Evolutionary conservation across 1,284 basidiomycete genomes (phyloP).

Genomic region (Leccinum fallax): DNA sequence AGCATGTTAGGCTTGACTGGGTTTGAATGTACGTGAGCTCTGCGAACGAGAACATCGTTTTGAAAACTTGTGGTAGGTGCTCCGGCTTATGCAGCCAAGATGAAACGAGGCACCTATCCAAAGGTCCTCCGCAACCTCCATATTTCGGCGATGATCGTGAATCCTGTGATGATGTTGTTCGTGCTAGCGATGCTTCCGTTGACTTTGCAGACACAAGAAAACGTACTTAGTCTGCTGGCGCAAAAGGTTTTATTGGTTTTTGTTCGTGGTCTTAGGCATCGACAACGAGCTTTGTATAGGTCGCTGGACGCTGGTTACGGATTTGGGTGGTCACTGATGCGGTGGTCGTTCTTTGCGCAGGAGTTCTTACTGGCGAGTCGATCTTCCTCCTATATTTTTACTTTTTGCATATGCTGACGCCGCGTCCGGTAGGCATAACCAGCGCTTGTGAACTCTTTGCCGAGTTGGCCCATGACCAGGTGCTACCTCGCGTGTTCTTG

Average conservation of each 20-base stretch:
- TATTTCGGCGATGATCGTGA: slow-evolving; percentile 55
- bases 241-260: slow-evolving; percentile 41
- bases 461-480: slow-evolving; percentile 58
- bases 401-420: slow-evolving; percentile 3
- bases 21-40: slow-evolving; percentile 55
- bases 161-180: slow-evolving; percentile 55
- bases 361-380: slow-evolving; percentile 61
- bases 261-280: neutral
- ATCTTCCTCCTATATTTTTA: neutral
- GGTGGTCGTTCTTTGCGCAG: slow-evolving; percentile 65
- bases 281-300: slow-evolving; percentile 31
- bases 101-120: slow-evolving; percentile 56
- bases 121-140: slow-evolving; percentile 67
- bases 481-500: slow-evolving; percentile 59
- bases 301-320: slow-evolving; percentile 60
- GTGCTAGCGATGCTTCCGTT: slow-evolving; percentile 61
- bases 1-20: slow-evolving; percentile 73
- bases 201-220: slow-evolving; percentile 50
- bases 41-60: neutral
- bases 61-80: slow-evolving; percentile 43
- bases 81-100: slow-evolving; percentile 64
- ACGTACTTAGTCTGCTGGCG: slow-evolving; percentile 63
- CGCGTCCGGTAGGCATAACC: slow-evolving; percentile 46
- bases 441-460: slow-evolving; percentile 62
- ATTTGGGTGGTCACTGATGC: slow-evolving; percentile 66